Evolutionary conservation across 176 grass and related monocot species (phyloP).

Genomic region (Dactylis glomerata): DNA sequence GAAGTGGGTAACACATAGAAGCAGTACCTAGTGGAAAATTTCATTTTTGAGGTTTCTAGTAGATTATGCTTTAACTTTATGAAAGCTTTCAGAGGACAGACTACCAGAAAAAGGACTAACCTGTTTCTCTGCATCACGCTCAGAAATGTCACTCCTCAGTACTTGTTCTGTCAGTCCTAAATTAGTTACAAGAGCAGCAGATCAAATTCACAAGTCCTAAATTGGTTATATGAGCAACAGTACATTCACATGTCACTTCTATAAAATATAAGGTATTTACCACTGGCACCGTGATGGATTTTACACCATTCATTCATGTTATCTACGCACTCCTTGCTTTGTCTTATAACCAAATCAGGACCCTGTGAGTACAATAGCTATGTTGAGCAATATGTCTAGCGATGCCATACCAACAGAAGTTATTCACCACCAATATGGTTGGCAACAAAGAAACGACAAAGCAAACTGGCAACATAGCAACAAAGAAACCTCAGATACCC

Average conservation of each 20-base stretch:
- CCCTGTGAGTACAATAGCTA: constrained; percentile 39
- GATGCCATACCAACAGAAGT: constrained; percentile 19
- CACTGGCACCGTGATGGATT: constrained; percentile 69
- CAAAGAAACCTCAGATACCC: neutral
- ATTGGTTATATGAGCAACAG: constrained; percentile 4
- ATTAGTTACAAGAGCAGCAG: constrained; percentile 20
- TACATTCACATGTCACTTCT: neutral
- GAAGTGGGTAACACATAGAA: neutral
- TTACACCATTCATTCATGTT: constrained; percentile 87
- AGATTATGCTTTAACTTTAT: neutral
- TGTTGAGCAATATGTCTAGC: constrained; percentile 18
- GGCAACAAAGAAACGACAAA: constrained; percentile 3
- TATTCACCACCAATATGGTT: constrained; percentile 5
- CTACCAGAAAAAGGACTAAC: constrained; percentile 25
- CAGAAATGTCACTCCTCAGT: constrained; percentile 51
- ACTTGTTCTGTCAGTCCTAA: constrained; percentile 74
- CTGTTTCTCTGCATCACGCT: constrained; percentile 69
- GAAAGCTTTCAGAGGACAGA: neutral
- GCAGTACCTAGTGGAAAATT: neutral
- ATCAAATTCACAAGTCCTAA: neutral
- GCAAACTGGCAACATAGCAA: neutral
- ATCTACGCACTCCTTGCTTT: constrained; percentile 80
- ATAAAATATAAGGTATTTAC: constrained; percentile 39
- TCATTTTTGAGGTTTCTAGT: neutral
- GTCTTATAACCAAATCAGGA: constrained; percentile 79